Evolutionary conservation across 768 basidiomycete species (phyloP), one percentile per base, ranked within the genome.

Genomic region (Agaricus subrufescens): DNA sequence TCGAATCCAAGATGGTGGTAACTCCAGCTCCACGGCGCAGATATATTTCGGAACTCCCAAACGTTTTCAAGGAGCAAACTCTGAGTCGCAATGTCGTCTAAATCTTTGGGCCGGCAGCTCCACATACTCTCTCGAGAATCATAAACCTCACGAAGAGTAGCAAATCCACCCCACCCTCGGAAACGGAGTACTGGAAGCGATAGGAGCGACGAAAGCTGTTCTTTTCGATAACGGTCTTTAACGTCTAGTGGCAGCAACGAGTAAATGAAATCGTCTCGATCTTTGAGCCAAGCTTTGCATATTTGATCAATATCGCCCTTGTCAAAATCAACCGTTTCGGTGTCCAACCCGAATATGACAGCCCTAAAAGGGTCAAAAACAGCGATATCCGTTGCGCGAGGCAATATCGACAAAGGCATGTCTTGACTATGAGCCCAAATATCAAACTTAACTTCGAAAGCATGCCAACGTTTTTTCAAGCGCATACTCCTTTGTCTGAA

Each of bases 1-100:
- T 46, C 26, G 14, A 54, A 47, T 7, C 6, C 12, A 19, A 42
- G 49, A 23, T 63, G 46, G 0, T 78, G 69, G 26, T 79, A 75
- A 43, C 83, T 69, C 81, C 82, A 83, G 62, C 7, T 46, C 53
- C 23, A 52, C 3, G 9, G 15, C 38, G 26, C 25, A 23, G 5
- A 9, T 25, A 25, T 30, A 29, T 43, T 27, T 8, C 11, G 34
- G 11, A 34, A 34, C 34, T 34, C 34, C 34, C 34, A 34, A 34
- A 11, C 34, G 34, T 34, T 34, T 34, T 34, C 34, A 34, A 7
- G 83, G 40, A 42, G 40, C 15, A 42, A 14, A 42, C n/a, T 15
- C 6, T 15, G 40, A 42, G 11, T 34, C 34, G 3, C 34, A 11
- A 34, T 34, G 11, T 34, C 34, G 34, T 34, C 34, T 34, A 11